These are phyloP conservation scores for Leishmania mexicana DNA, from an alignment of 208 protist species.

Conservation along the genomic window DNA sequence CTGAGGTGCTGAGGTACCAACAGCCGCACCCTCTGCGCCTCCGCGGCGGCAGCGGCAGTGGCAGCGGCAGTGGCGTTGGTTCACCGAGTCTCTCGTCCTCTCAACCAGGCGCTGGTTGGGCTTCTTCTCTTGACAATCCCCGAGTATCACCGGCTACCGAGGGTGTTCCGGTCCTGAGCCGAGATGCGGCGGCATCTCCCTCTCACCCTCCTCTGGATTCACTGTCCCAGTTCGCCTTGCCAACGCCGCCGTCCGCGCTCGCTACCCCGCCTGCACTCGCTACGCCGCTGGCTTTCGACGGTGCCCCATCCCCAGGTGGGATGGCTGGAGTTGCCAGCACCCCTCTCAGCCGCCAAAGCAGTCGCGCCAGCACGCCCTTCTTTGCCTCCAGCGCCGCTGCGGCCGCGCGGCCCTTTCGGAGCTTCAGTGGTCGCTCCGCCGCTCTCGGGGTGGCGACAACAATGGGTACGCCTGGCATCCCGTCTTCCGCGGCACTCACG, in stretches of 20 bases:
- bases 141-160: neutral
- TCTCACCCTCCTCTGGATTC: neutral
- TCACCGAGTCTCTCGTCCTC: neutral
- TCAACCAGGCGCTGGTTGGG: neutral
- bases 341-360: too few species aligned
- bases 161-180: neutral
- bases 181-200: neutral
- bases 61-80: neutral
- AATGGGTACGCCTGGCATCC: too few species aligned
- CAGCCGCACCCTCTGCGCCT: neutral
- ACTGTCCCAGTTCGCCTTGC: neutral
- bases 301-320: neutral
- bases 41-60: neutral
- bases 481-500: too few species aligned
- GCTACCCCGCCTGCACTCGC: too few species aligned
- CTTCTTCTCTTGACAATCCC: neutral
- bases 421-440: too few species aligned
- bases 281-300: neutral
- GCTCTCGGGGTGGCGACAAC: too few species aligned
- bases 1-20: conserved; percentile 1
- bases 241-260: neutral
- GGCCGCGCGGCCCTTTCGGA: too few species aligned
- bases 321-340: too few species aligned
- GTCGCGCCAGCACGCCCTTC: too few species aligned
- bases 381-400: too few species aligned